A percentile compares a stretch with the other conserved stretches of the same genome.
Evolutionary conservation across 441 rosid genomes (phyloP).

Genomic region (Arabidopsis lyrata): DNA sequence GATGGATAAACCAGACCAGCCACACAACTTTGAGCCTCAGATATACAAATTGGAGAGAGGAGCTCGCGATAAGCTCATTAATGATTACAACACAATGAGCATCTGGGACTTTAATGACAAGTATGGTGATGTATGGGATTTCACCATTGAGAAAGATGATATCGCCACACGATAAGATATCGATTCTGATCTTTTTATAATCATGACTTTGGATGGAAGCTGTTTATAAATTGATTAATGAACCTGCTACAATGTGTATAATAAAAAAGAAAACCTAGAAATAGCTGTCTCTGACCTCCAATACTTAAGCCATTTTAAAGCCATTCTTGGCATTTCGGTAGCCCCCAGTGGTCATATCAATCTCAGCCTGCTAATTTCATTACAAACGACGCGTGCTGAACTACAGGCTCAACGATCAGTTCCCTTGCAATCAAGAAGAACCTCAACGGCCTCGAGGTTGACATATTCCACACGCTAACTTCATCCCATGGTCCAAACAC

Average conservation of each 20-base stretch:
- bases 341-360: too few species aligned
- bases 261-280: too few species aligned
- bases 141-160: conserved; percentile 70
- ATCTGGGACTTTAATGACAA: conserved; percentile 95
- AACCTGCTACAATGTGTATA: conserved; percentile 21
- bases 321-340: too few species aligned
- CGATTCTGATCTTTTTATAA: conserved; percentile 7
- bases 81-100: conserved; percentile 82
- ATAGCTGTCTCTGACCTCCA: too few species aligned
- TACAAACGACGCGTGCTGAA: too few species aligned
- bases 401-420: too few species aligned
- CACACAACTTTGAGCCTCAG: conserved; percentile 93
- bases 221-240: conserved; percentile 22
- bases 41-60: conserved; percentile 87
- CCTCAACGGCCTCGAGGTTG: too few species aligned
- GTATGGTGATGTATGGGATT: conserved; percentile 93
- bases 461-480: too few species aligned
- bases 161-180: conserved; percentile 56
- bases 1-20: conserved; percentile 90
- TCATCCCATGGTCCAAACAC: too few species aligned
- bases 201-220: conserved; percentile 20
- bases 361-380: too few species aligned
- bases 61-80: conserved; percentile 87
- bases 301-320: too few species aligned
- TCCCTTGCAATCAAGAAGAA: too few species aligned